Evolutionary conservation across 2,329 filamentous ascomycete genomes (phyloP), one percentile per base, ranked within the genome.

Genomic region (Ophiosphaerella herpotricha): DNA sequence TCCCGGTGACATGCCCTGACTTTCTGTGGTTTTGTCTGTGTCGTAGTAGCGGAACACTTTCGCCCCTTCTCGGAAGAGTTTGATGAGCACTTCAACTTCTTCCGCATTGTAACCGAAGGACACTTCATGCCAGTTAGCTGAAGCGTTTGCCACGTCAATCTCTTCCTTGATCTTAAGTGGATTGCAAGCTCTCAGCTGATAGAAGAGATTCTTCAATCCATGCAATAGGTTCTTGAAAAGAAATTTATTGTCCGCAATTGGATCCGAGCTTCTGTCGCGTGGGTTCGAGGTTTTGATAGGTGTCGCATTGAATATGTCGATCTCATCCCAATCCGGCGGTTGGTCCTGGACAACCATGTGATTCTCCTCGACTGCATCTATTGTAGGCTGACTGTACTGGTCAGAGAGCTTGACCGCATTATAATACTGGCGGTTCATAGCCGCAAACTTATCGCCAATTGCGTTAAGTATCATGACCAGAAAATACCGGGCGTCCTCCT

Each of bases 21-120:
- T 83, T 66, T 95, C 90, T 1, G 83, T 78, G 1, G 88, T 82
- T 68, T 93, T 91, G 66, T 96, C 91, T 11, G 93, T 88, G 50
- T 93, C 90, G 70, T 97, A 99, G 72, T 99, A 99, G 45, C 92
- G 86, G 76, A 99, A 99, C 14, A 97, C 93, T 55, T 91, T 91
- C 1, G 92, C 92, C 40, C 94, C 94, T 75, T 99, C 93, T 29
- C 93, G 89, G 80, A 99, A 97, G 9, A 99, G 83, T 74, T 97
- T 99, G 72, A 95, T 90, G 55, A 99, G 90, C 23, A 99, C 91
- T 59, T 92, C 87, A 39, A 97, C 93, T 71, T 99, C 95, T 74
- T 99, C 95, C 0, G 95, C 92, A 41, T 92, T 93, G 75, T 97
- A 99, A 0, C 95, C 94, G 68, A 91, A 96, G 0, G 93, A 95